Evolutionary conservation across 1,284 basidiomycete species (phyloP).

Genomic region (Mycosarcoma maydis): DNA sequence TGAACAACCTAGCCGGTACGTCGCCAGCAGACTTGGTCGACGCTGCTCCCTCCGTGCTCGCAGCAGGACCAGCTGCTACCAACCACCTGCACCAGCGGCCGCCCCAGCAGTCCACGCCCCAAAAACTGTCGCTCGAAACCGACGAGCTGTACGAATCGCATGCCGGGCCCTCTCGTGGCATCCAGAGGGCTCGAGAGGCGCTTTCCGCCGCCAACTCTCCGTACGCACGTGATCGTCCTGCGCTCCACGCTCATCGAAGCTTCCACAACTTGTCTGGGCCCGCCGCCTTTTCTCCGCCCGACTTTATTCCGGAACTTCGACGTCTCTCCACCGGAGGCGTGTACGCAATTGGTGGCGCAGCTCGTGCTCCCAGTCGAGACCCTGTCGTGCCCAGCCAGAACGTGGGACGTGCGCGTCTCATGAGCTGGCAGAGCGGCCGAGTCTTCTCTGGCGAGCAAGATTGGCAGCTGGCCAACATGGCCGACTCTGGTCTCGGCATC

Average conservation of each 20-base stretch:
- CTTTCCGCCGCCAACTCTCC: constrained; percentile 25
- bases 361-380: constrained; percentile 17
- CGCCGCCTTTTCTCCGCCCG: constrained; percentile 26
- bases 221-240: constrained; percentile 19
- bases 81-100: constrained; percentile 19
- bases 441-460: constrained; percentile 20
- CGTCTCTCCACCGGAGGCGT: constrained; percentile 29
- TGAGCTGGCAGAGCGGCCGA: constrained; percentile 44
- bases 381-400: constrained; percentile 42
- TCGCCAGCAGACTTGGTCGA: constrained; percentile 13
- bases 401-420: constrained; percentile 31
- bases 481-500: constrained; percentile 7
- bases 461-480: constrained; percentile 22
- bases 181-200: constrained; percentile 27
- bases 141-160: constrained; percentile 38
- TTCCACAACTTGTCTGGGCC: constrained; percentile 14
- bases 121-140: constrained; percentile 14
- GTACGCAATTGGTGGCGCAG: neutral
- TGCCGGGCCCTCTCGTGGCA: constrained; percentile 36
- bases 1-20: constrained; percentile 10
- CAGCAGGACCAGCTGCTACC: constrained; percentile 19
- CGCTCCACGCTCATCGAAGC: constrained; percentile 18
- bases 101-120: neutral
- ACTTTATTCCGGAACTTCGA: constrained; percentile 23
- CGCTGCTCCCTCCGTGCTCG: constrained; percentile 30